These are phyloP conservation scores for Phialophora verrucosa DNA, from an alignment of 2,329 filamentous ascomycete species.

Conservation along the genomic window DNA sequence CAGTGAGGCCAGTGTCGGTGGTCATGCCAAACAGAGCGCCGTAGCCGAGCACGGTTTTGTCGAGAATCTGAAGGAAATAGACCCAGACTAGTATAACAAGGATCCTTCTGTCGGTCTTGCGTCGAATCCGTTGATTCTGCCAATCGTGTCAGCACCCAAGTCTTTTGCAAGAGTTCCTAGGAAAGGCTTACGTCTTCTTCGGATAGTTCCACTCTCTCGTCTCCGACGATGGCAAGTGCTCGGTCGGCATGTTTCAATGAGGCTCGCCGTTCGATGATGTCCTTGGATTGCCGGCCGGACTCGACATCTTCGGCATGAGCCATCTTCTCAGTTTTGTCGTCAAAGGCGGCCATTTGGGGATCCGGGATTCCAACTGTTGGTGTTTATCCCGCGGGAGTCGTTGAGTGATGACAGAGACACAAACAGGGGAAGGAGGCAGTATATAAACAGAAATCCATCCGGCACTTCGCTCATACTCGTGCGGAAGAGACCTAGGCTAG, in stretches of 20 bases:
- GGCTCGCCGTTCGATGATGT: slow-evolving; percentile 22
- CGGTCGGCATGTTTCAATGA: slow-evolving; percentile 36
- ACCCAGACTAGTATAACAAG: slow-evolving; percentile 56
- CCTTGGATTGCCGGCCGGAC: slow-evolving; percentile 23
- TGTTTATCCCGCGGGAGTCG: neutral
- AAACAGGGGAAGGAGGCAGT: neutral
- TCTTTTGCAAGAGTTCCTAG: too few species aligned
- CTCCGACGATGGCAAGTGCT: slow-evolving; percentile 37
- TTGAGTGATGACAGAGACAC: neutral
- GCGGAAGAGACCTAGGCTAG: neutral
- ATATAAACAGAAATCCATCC: slow-evolving; percentile 10
- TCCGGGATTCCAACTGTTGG: neutral
- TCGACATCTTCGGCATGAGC: slow-evolving; percentile 36
- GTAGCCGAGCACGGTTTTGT: slow-evolving; percentile 64
- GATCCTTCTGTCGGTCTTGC: slow-evolving; percentile 67
- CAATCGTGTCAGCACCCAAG: slow-evolving; percentile 4
- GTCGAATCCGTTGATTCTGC: slow-evolving; percentile 62
- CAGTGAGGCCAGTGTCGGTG: slow-evolving; percentile 57
- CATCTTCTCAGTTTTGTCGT: slow-evolving; percentile 30
- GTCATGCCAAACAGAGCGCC: slow-evolving; percentile 63
- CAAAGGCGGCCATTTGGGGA: slow-evolving; percentile 23
- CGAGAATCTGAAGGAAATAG: slow-evolving; percentile 59
- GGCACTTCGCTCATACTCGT: neutral
- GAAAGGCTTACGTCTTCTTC: slow-evolving; percentile 45
- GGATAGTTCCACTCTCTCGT: slow-evolving; percentile 43